phyloP scores from a whole-genome alignment of 2,329 filamentous ascomycete genomes.

The Corynespora cassiicola region DNA sequence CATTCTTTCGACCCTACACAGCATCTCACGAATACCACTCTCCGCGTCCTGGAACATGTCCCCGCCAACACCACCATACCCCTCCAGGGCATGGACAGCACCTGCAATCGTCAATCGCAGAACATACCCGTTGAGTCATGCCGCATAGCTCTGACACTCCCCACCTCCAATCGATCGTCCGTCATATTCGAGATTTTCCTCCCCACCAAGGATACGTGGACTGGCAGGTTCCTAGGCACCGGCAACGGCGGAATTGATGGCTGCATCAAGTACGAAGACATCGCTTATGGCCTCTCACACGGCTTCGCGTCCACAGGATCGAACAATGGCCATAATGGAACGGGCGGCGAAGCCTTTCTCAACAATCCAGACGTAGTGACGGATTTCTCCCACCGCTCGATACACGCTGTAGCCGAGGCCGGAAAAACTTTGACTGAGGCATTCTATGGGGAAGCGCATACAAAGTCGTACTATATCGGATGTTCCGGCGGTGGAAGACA shows the following conservation, averaged over 20 bases:
- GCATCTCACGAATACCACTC: slow-evolving; percentile 23
- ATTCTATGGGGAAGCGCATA: slow-evolving; percentile 45
- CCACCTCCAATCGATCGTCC: slow-evolving; percentile 46
- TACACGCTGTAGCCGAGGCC: slow-evolving; percentile 48
- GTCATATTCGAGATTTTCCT: slow-evolving; percentile 52
- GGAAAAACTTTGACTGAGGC: slow-evolving; percentile 45
- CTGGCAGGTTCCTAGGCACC: slow-evolving; percentile 45
- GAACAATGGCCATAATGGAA: slow-evolving; percentile 53
- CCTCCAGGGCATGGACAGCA: slow-evolving; percentile 45
- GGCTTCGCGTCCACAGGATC: slow-evolving; percentile 49
- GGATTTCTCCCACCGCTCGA: slow-evolving; percentile 53
- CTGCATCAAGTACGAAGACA: slow-evolving; percentile 48
- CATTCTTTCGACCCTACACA: no score
- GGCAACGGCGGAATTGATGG: slow-evolving; percentile 52
- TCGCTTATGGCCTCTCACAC: slow-evolving; percentile 44
- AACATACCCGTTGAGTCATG: slow-evolving; percentile 47
- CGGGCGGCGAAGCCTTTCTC: slow-evolving; percentile 52
- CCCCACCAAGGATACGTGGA: slow-evolving; percentile 42
- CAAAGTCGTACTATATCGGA: slow-evolving; percentile 47
- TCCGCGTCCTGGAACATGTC: slow-evolving; percentile 40
- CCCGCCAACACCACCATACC: slow-evolving; percentile 45
- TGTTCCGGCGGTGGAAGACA: slow-evolving; percentile 44
- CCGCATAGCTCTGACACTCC: slow-evolving; percentile 50
- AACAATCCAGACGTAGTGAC: slow-evolving; percentile 53
- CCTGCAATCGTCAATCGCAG: slow-evolving; percentile 44